phyloP scores from a whole-genome alignment of 2,329 filamentous ascomycete species.

The Aureobasidium namibiae region DNA sequence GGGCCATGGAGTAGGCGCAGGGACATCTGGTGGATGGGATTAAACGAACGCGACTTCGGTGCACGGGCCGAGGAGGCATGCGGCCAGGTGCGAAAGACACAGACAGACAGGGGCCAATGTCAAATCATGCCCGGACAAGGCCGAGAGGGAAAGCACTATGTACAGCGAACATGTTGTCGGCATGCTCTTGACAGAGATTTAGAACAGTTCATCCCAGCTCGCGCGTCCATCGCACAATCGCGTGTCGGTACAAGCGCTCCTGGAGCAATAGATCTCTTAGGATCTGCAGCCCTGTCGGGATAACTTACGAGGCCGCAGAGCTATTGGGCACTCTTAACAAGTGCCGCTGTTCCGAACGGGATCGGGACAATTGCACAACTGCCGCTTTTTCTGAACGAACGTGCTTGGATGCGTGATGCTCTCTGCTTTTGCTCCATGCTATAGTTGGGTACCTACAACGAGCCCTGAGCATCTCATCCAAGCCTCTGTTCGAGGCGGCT shows the following conservation, averaged over 20 bases:
- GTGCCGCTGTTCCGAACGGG: neutral
- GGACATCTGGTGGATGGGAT: neutral
- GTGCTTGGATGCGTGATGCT: neutral
- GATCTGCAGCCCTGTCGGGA: slow-evolving; percentile 9
- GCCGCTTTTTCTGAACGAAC: neutral
- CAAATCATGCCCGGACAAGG: slow-evolving; percentile 4
- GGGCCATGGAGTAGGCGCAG: neutral
- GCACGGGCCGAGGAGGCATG: slow-evolving; percentile 1
- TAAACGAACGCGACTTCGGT: slow-evolving; percentile 2
- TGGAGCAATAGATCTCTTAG: neutral
- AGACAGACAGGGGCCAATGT: slow-evolving; percentile 2
- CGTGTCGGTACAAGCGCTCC: neutral
- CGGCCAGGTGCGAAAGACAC: neutral
- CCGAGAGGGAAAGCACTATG: neutral
- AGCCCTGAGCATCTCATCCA: neutral
- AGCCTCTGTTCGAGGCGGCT: neutral
- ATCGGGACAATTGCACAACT: neutral
- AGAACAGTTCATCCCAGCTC: neutral
- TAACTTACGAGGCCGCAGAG: neutral
- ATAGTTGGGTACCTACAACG: neutral
- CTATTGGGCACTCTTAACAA: neutral
- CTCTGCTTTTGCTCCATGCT: neutral
- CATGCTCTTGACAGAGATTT: neutral
- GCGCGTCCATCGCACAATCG: neutral
- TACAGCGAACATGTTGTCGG: neutral